phyloP scores from a whole-genome alignment of 371 early-diverging fungal species.

The Nematocida sp. region DNA sequence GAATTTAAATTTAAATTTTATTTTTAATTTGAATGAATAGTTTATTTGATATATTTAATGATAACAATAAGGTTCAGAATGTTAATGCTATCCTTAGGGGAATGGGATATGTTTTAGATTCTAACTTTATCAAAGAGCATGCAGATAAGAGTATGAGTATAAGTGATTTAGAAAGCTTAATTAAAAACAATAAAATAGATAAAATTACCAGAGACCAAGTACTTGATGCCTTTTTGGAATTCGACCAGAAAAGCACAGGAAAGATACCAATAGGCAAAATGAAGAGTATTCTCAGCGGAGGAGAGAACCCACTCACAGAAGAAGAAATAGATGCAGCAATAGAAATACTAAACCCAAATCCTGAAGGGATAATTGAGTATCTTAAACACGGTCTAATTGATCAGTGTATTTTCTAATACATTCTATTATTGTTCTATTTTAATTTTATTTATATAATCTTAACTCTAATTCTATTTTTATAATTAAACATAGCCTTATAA shows the following conservation, averaged over 20 bases:
- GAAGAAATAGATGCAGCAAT: conserved; percentile 54
- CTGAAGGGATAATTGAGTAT: conserved; percentile 58
- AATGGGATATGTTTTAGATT: conserved; percentile 12
- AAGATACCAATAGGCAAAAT: conserved; percentile 45
- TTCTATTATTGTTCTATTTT: too few species aligned
- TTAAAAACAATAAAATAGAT: background rate
- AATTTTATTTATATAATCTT: too few species aligned
- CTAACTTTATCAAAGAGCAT: too few species aligned
- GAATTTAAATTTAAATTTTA: conserved; percentile 14
- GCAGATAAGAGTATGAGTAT: background rate
- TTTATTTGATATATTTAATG: conserved; percentile 4
- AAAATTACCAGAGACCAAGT: conserved; percentile 41
- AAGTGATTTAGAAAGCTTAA: background rate
- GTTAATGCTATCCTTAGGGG: background rate
- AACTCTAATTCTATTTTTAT: too few species aligned
- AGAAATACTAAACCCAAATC: conserved; percentile 50
- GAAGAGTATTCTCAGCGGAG: conserved; percentile 47
- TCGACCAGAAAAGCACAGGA: conserved; percentile 51
- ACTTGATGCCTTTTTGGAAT: conserved; percentile 41
- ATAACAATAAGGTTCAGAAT: background rate
- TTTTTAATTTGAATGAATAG: background rate
- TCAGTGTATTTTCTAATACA: too few species aligned
- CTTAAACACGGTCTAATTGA: too few species aligned
- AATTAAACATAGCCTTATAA: too few species aligned
- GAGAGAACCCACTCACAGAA: conserved; percentile 20